Evolutionary conservation across 208 protist genomes (phyloP).

Genomic region (Blechomonas ayalai): DNA sequence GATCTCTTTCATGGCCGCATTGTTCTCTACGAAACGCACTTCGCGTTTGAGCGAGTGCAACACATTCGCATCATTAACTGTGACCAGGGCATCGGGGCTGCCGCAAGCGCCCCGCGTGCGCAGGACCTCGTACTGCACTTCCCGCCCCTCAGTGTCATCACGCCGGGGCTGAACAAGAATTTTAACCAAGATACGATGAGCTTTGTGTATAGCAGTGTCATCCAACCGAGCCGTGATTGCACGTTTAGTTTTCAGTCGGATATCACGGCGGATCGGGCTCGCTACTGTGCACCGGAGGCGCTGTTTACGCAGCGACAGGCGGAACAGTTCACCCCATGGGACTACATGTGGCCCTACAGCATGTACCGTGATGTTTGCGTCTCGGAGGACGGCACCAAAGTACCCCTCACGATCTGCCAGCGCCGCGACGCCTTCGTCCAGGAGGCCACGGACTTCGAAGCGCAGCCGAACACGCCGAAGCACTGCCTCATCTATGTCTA

Average conservation of each 20-base stretch:
- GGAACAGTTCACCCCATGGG: constrained; percentile 86
- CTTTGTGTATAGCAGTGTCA: constrained; percentile 85
- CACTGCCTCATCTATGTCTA: constrained; percentile 91
- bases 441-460: constrained; percentile 86
- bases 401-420: constrained; percentile 88
- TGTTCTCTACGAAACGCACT: constrained; percentile 75
- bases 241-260: constrained; percentile 79
- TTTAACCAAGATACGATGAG: constrained; percentile 83
- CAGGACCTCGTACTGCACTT: constrained; percentile 88
- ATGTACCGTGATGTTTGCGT: constrained; percentile 86
- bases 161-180: constrained; percentile 87
- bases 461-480: constrained; percentile 76
- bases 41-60: constrained; percentile 76
- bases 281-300: constrained; percentile 57
- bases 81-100: constrained; percentile 55
- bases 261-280: constrained; percentile 57
- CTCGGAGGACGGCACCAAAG: constrained; percentile 76
- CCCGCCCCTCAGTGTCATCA: constrained; percentile 60
- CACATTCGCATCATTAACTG: constrained; percentile 83
- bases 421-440: constrained; percentile 83
- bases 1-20: constrained; percentile 78
- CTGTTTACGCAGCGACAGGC: constrained; percentile 89
- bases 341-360: constrained; percentile 92
- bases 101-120: constrained; percentile 25
- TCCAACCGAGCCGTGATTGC: constrained; percentile 77